Evolutionary conservation across 495 filamentous ascomycete species (phyloP), one percentile per base, ranked within the genome.

Genomic region (Cladorrhinum samala): DNA sequence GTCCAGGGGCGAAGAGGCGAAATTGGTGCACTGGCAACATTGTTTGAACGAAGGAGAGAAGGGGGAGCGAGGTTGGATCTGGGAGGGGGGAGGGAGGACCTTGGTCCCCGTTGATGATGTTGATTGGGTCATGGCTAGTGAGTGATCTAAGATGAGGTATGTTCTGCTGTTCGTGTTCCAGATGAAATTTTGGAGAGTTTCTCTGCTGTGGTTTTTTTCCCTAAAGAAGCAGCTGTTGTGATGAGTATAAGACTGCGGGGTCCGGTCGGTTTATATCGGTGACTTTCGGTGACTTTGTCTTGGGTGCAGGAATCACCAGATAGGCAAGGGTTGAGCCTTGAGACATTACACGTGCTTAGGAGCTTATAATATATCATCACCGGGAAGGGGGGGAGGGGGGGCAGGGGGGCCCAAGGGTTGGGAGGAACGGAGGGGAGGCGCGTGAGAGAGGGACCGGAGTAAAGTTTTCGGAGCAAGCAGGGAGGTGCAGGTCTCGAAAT

Each of bases 401-500:
- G 27, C n/a, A n/a, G n/a, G n/a, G n/a, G n/a, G n/a, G n/a, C n/a
- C n/a, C n/a, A n/a, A n/a, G n/a, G n/a, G n/a, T n/a, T n/a, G n/a
- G n/a, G n/a, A n/a, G n/a, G n/a, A n/a, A n/a, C n/a, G n/a, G n/a
- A n/a, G n/a, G n/a, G n/a, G n/a, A n/a, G n/a, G n/a, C 39, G 17
- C 14, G 16, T 41, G 39, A 18, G 20, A 41, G n/a, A 41, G 42
- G 42, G 42, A 45, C 42, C 42, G 42, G 42, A 45, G 42, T 45
- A n/a, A n/a, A 45, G 14, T 23, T 45, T 24, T 21, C 23, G n/a
- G 42, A 14, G 42, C 42, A 21, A n/a, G 19, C 14, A 3, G 7
- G 18, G 19, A 19, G 27, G 11, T 6, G 6, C 11, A 33, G 27
- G 11, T 11, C 5, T 33, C 27, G 27, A 33, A 11, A 33, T 33